Base-by-base conservation (phyloP, 768 basidiomycete genomes). In the Boletus sensibilis region DNA sequence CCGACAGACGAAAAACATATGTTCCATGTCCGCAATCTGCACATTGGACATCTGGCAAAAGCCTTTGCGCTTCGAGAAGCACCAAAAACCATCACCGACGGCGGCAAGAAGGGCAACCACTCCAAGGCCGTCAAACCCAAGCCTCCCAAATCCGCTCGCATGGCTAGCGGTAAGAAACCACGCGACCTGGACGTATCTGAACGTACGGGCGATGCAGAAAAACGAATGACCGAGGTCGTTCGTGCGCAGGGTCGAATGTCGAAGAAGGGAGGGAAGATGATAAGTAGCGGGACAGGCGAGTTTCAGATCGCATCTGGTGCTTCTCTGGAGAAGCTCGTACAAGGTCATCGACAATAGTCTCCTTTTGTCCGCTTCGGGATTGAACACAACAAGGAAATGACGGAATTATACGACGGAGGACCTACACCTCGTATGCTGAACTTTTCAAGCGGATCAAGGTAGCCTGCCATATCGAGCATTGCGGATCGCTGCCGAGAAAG, bases 1-100 rank as follows among this genome's bases (percentile, higher is more conserved):
- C 95, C 97, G 0, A 82, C 90, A 16, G 86, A 87, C 57, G 97
- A 98, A 72, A 99, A 98, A 67, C 87, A 93, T 61, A 92, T 98
- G 50, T 99, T 99, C 78, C 95, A 98, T 72, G 86, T 98, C 56
- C 89, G 90, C 16, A 85, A 96, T 68, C 80, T 98, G 10, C 97
- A 99, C 68, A 81, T 97, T 42, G 97, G 97, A 2, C 97, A 99
- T 76, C 74, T 93, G 44, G 93, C 94, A 16, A 95, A 96, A 72
- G 84, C 93, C 1, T 96, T 96, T 65, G 91, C 90, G 1, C 78
- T 95, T 60, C 88, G 94, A 31, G 94, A 95, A 29, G 88, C 94
- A 10, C 93, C 94, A 1, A 76, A 68, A 25, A 65, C 65, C 2
- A 66, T 81, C 52, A 70, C 64, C 10, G 61, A 63, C 8, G 53